These are phyloP conservation scores for Jatropha podagrica DNA, from an alignment of 441 rosid species.

Conservation along the genomic window DNA sequence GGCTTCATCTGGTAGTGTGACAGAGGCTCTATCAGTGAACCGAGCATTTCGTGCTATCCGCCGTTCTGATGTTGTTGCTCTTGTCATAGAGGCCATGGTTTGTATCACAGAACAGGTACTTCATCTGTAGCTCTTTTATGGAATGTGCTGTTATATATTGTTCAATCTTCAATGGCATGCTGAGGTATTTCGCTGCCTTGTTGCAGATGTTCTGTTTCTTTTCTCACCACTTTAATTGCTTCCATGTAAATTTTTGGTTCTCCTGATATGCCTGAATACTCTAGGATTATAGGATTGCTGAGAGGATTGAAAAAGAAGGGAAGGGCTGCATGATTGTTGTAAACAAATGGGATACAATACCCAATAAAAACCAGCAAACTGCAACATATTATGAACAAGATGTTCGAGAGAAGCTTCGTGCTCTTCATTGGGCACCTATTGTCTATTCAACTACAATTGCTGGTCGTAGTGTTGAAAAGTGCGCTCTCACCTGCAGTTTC, in stretches of 20 bases:
- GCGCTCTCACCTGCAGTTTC: conserved; percentile 20
- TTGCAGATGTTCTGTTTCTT: neutral
- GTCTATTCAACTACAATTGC: conserved; percentile 90
- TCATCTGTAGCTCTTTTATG: conserved; percentile 23
- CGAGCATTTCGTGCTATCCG: conserved; percentile 91
- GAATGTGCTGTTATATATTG: neutral
- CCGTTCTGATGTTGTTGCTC: conserved; percentile 94
- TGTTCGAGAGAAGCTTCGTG: conserved; percentile 85
- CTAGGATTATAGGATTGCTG: conserved; percentile 87
- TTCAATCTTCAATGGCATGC: conserved; percentile 6
- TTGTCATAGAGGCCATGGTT: conserved; percentile 95
- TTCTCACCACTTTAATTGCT: neutral
- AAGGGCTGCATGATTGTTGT: conserved; percentile 93
- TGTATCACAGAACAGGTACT: conserved; percentile 93
- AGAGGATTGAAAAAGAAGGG: conserved; percentile 91
- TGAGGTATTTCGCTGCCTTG: neutral
- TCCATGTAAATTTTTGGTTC: neutral
- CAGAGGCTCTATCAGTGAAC: conserved; percentile 91
- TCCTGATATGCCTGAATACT: conserved; percentile 25
- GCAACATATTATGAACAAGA: conserved; percentile 81
- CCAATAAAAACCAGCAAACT: conserved; percentile 82
- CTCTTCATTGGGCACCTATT: conserved; percentile 92
- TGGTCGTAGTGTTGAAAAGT: conserved; percentile 90
- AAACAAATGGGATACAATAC: conserved; percentile 96
- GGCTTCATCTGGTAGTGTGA: conserved; percentile 86